These are phyloP conservation scores for Terfezia claveryi DNA, from an alignment of 495 filamentous ascomycete genomes.

Conservation along the genomic window DNA sequence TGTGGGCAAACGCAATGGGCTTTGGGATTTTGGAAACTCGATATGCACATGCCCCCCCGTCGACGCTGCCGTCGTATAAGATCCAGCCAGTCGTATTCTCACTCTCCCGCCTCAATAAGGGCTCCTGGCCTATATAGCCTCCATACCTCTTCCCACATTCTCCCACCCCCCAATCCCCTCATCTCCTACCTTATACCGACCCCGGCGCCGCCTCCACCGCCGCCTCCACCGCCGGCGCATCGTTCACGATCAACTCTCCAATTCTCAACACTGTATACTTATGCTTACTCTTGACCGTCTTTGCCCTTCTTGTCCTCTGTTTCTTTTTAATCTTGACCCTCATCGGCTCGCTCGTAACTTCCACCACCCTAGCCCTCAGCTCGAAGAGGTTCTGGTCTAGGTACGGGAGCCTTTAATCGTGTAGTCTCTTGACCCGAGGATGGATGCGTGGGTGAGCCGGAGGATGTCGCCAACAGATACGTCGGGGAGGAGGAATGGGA, in stretches of 20 bases:
- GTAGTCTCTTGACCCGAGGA: conserved; percentile 69
- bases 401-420: conserved; percentile 61
- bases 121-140: background rate
- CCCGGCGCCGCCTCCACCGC: background rate
- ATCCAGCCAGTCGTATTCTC: too few species aligned
- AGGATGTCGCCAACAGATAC: conserved; percentile 65
- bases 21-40: too few species aligned
- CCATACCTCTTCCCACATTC: background rate
- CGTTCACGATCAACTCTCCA: conserved; percentile 27
- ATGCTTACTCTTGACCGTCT: conserved; percentile 63
- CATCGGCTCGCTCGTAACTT: conserved; percentile 71
- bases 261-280: conserved; percentile 67
- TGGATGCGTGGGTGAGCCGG: conserved; percentile 59
- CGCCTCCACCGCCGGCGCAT: background rate
- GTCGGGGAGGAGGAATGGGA: conserved; percentile 81
- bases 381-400: conserved; percentile 64
- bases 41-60: too few species aligned
- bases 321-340: conserved; percentile 83
- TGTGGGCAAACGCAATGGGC: too few species aligned
- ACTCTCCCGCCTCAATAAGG: too few species aligned
- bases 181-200: background rate
- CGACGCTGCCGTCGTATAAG: too few species aligned
- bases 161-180: background rate
- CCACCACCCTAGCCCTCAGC: conserved; percentile 68
- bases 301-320: conserved; percentile 52